These are phyloP conservation scores for Grosmannia huntii DNA, from an alignment of 2,329 filamentous ascomycete species.

Conservation along the genomic window DNA sequence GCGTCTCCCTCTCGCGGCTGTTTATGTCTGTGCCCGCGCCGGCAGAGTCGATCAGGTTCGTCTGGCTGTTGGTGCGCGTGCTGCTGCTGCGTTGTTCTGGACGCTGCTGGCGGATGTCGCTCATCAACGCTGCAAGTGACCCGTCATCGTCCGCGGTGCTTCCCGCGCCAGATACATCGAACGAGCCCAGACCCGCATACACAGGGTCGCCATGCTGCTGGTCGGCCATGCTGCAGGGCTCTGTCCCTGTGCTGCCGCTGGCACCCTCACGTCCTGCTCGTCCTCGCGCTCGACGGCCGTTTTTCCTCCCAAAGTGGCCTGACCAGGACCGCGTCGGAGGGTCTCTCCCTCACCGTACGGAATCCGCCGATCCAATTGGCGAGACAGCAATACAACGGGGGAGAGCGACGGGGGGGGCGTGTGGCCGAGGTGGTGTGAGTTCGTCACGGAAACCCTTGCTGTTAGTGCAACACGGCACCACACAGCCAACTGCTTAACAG, in stretches of 20 bases:
- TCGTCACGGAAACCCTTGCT: background rate
- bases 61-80: background rate
- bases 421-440: background rate
- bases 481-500: background rate
- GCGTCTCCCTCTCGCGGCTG: background rate
- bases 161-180: conserved; percentile 6
- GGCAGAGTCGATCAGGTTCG: no score
- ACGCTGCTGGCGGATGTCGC: conserved; percentile 5
- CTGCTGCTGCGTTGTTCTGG: background rate
- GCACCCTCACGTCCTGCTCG: background rate
- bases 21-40: no score
- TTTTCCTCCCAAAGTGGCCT: background rate
- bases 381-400: background rate
- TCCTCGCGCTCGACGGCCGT: background rate
- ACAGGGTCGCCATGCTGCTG: conserved; percentile 8
- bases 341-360: background rate
- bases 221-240: conserved; percentile 9
- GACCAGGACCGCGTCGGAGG: background rate
- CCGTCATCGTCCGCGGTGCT: conserved; percentile 3
- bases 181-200: conserved; percentile 12
- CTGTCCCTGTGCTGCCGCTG: no score
- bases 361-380: background rate
- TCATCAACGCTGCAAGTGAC: conserved; percentile 4
- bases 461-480: background rate
- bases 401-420: background rate